Evolutionary conservation across 352 stramenopile genomes (phyloP), one percentile per base, ranked within the genome.

Genomic region (Phytophthora parvispora): DNA sequence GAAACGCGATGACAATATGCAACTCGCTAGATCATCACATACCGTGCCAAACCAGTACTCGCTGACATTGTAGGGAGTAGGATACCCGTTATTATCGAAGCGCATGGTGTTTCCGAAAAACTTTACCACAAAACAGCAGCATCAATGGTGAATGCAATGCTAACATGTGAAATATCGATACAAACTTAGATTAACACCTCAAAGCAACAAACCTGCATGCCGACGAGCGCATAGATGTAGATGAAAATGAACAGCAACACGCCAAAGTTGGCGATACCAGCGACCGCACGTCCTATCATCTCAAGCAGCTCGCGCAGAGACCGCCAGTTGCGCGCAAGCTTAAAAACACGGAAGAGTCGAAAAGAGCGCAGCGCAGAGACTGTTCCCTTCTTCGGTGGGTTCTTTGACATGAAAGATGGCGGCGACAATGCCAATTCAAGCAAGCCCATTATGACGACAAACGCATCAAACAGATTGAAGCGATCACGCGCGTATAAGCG

Each of bases 231-330:
- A 68, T 97, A 98, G 29, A 99, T 98, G 74, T 97, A 99, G 45
- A 98, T 95, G 69, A 99, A 98, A 5, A 99, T 80, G 52, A 97
- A 87, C 12, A 99, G 72, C 4, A 99, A 81, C 38, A 99, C 80
- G 0, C 74, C 90, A 66, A 99, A 99, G 74, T 98, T 98, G 7
- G 73, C 80, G 36, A 99, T 96, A 53, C 98, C 94, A 1, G 92
- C 81, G 20, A 99, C 72, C 0, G 96, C 95, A 16, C 84, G 76
- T 6, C 67, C 64, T 18, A 99, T 97, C 58, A 96, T 95, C 9
- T 83, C 53, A 5, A 99, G 76, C n/a, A 99, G 78, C 7, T 94
- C 86, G 5, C 96, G 90, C 27, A 99, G 74, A 2, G 84, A 92
- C 31, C 84, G 76, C 97, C 96, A 99, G 52, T 93, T 77, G 13